These are phyloP conservation scores for Ophiostoma triangulosporum DNA, from an alignment of 2,329 filamentous ascomycete genomes.

Conservation along the genomic window DNA sequence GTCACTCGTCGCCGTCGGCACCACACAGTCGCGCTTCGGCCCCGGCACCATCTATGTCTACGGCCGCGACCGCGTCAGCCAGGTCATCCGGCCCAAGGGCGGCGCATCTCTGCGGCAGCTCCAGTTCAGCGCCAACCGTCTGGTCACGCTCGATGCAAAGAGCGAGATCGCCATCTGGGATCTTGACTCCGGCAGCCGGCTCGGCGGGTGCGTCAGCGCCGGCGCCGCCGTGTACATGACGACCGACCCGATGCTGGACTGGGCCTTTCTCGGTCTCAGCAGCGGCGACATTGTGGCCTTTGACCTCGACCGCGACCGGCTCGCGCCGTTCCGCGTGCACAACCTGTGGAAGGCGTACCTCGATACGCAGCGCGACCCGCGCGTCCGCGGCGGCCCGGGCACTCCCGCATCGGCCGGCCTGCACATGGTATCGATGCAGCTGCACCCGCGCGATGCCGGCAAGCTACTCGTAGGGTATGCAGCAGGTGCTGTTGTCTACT, in stretches of 20 bases:
- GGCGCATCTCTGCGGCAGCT: slow-evolving; percentile 62
- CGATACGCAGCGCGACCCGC: not conserved
- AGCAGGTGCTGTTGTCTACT: slow-evolving; percentile 78
- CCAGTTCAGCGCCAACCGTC: slow-evolving; percentile 74
- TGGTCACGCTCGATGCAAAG: slow-evolving; percentile 72
- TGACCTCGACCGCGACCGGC: slow-evolving; percentile 68
- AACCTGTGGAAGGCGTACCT: slow-evolving; percentile 57
- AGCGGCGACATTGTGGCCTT: slow-evolving; percentile 84
- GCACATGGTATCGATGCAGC: slow-evolving; percentile 60
- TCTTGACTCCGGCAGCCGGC: slow-evolving; percentile 51
- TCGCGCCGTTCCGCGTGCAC: slow-evolving; percentile 66
- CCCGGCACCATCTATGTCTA: slow-evolving; percentile 80
- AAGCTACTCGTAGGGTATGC: slow-evolving; percentile 84
- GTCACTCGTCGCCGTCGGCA: slow-evolving; percentile 83
- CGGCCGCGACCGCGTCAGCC: slow-evolving; percentile 68
- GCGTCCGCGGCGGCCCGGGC: not conserved
- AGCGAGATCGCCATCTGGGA: slow-evolving; percentile 81
- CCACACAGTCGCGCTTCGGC: slow-evolving; percentile 74
- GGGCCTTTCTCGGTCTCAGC: slow-evolving; percentile 73
- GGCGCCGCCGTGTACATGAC: slow-evolving; percentile 61
- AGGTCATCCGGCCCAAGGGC: slow-evolving; percentile 56
- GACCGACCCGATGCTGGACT: slow-evolving; percentile 85
- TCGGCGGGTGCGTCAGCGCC: slow-evolving; percentile 61
- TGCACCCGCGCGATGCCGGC: slow-evolving; percentile 87
- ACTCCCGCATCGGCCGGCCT: slow-evolving; percentile 17